These are phyloP conservation scores for Phytopythium helicoides DNA, from an alignment of 352 stramenopile species.

Conservation along the genomic window DNA sequence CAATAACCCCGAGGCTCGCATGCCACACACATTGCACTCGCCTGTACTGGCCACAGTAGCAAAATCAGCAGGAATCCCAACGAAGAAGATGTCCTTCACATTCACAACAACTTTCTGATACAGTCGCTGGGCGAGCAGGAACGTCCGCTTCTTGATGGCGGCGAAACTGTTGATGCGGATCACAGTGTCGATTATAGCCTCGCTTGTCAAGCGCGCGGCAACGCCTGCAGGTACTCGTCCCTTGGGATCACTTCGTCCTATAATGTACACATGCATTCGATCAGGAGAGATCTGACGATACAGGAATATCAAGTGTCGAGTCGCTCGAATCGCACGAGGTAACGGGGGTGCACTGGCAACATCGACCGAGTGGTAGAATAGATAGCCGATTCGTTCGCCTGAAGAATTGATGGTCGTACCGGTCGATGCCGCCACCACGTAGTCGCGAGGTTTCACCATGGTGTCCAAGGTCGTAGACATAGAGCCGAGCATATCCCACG, in stretches of 20 bases:
- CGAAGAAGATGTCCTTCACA: too few relatives aligned
- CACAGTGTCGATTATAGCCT: too few relatives aligned
- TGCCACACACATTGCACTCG: not conserved
- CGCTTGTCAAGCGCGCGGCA: not conserved
- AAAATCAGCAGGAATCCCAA: too few relatives aligned
- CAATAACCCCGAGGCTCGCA: not conserved
- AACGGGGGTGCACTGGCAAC: not conserved
- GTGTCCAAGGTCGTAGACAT: not conserved
- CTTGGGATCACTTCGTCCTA: not conserved
- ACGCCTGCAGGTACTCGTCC: not conserved
- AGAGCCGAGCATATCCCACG: not conserved
- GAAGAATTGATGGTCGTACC: constrained; percentile 12
- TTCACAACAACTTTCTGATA: too few relatives aligned
- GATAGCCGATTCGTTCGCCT: constrained; percentile 9
- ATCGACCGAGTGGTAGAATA: constrained; percentile 7
- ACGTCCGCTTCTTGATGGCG: constrained; percentile 5
- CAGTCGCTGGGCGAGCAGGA: not conserved
- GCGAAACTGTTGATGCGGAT: too few relatives aligned
- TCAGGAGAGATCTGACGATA: constrained; percentile 5
- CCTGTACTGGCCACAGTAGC: not conserved
- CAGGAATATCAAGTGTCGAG: not conserved
- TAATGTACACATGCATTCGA: constrained; percentile 9
- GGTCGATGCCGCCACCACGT: constrained; percentile 46
- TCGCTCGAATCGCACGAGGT: not conserved
- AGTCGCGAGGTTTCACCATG: constrained; percentile 22